Percentiles rank a stretch among this genome's conserved stretches.
Evolutionary conservation across 495 filamentous ascomycete species (phyloP).

Genomic region (Cryomyces antarcticus): DNA sequence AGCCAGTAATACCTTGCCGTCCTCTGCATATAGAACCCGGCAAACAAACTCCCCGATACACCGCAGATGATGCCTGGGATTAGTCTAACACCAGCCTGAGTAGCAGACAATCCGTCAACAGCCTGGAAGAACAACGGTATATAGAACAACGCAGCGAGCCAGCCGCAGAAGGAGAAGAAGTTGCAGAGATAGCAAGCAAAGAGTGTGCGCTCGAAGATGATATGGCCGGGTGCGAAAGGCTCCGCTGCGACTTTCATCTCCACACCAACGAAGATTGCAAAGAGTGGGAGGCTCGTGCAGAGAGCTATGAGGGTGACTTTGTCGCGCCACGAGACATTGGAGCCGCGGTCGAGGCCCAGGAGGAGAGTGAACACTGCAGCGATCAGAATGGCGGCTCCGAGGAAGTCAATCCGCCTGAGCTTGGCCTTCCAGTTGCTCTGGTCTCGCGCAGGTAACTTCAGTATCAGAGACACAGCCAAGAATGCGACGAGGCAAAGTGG

Average conservation of each 20-base stretch:
- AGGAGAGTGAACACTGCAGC: constrained; percentile 51
- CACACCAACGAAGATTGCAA: constrained; percentile 46
- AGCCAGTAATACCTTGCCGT: constrained; percentile 65
- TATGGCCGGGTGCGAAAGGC: constrained; percentile 62
- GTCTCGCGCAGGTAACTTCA: constrained; percentile 39
- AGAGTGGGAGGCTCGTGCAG: constrained; percentile 35
- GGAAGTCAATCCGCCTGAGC: constrained; percentile 57
- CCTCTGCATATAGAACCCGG: constrained; percentile 51
- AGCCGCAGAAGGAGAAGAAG: constrained; percentile 53
- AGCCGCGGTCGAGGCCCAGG: constrained; percentile 57
- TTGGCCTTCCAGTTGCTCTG: constrained; percentile 39
- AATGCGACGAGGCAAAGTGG: constrained; percentile 53
- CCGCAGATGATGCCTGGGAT: constrained; percentile 43
- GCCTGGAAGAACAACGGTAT: constrained; percentile 68
- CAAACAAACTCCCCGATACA: constrained; percentile 47
- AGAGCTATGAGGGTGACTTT: constrained; percentile 39
- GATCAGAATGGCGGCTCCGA: constrained; percentile 48
- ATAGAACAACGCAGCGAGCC: constrained; percentile 49
- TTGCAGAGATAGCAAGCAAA: constrained; percentile 52
- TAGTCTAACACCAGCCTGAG: constrained; percentile 42
- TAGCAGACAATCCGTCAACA: constrained; percentile 43
- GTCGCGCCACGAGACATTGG: constrained; percentile 48
- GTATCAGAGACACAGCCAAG: constrained; percentile 35
- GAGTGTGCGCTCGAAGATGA: constrained; percentile 53
- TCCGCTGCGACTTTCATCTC: constrained; percentile 52